phyloP scores from a whole-genome alignment of 345 rosid genomes.

The Acer negundo region DNA sequence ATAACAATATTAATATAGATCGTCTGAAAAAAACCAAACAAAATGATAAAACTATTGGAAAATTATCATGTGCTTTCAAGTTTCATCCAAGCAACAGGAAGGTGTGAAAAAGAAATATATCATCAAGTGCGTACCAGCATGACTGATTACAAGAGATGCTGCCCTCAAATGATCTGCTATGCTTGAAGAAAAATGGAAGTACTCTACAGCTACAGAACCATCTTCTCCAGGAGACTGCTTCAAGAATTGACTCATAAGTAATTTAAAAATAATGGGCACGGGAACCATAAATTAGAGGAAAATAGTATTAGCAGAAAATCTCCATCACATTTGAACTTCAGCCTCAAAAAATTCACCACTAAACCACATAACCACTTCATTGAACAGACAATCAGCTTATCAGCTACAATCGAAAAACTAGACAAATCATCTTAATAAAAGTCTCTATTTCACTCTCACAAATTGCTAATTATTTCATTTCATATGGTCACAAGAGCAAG shows the following conservation, averaged over 20 bases:
- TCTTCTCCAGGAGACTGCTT: slow-evolving; percentile 60
- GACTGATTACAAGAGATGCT: slow-evolving; percentile 92
- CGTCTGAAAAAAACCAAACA: neutral
- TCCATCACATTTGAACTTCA: neutral
- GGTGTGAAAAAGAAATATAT: neutral
- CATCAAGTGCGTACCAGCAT: slow-evolving; percentile 55
- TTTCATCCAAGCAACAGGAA: neutral
- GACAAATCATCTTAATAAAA: neutral
- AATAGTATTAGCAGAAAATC: neutral
- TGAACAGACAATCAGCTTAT: neutral
- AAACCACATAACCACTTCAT: neutral
- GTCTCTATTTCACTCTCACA: neutral
- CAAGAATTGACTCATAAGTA: neutral
- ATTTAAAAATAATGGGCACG: neutral
- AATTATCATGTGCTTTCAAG: neutral
- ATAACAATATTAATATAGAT: neutral
- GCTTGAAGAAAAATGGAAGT: slow-evolving; percentile 88
- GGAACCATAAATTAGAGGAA: neutral
- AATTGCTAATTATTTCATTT: neutral
- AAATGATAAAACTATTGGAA: neutral
- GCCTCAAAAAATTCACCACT: neutral
- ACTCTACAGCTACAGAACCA: slow-evolving; percentile 71
- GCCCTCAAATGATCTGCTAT: slow-evolving; percentile 77
- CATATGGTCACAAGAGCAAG: neutral
- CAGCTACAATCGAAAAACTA: neutral